Base-by-base conservation (phyloP, 495 filamentous ascomycete genomes). In the Aspergillus saccharolyticus region DNA sequence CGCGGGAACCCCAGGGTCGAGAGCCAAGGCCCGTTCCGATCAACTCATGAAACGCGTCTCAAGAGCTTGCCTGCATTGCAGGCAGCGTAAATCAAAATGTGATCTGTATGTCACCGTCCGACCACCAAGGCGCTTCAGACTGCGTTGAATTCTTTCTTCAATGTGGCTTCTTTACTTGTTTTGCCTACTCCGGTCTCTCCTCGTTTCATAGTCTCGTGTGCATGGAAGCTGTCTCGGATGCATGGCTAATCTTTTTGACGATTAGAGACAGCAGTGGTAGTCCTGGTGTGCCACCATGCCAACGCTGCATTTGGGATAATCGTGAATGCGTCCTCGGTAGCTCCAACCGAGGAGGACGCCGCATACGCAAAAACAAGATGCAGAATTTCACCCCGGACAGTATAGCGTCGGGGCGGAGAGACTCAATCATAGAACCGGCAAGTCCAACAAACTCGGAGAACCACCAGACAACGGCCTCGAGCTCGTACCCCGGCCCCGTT, bases 51-150 rank as follows among this genome's bases (percentile, higher is more conserved):
- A 83, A 72, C 75, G 84, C 52, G 83, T 83, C 2, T 84, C 83
- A 28, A 73, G 82, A 49, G 84, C 84, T 14, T 87, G 84, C 70
- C 65, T 86, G 57, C 78, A 82, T 58, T 87, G 84, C 65, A 63
- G 83, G 48, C 82, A 82, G 70, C 71, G 84, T 58, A 87, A 87
- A 66, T 82, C 79, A 8, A 80, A 80, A 59, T 87, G 84, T 71
- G 82, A 85, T 66, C 70, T 87, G 80, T 85, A 80, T 65, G 76
- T 75, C 28, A 57, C 19, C 24, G 42, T 53, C 7, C 59, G 5
- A 51, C 57, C 28, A 15, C 16, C 3, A 20, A 19, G 4, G 12
- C 10, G n/a, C 8, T 42, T 3, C 5, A 15, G 14, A 7, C 47
- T n/a, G 15, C 21, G 21, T 20, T 14, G 10, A 16, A n/a, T n/a